Base-by-base conservation (phyloP, 345 rosid species). In the Citrus medica region DNA sequence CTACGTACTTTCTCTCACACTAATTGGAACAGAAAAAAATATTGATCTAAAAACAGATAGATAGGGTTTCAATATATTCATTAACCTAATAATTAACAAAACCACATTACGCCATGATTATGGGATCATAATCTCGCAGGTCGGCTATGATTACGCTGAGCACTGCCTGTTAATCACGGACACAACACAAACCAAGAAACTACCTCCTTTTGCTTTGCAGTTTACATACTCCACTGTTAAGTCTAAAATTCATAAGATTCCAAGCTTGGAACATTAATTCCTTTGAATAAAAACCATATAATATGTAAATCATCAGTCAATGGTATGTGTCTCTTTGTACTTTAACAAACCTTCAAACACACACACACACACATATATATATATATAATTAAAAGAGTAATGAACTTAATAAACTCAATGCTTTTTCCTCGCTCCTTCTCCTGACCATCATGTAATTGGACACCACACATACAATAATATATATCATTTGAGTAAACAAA, bases 91-190 rank as follows among this genome's bases (percentile, higher is more conserved):
- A 42, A 74, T 37, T 67, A 73, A 40, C 25, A 55, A 17, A 65
- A 17, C 40, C 42, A 32, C 71, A 81, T 84, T 82, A 82, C 82
- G 79, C 77, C 82, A 84, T 89, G 87, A 88, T 83, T 85, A 71
- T 74, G 90, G 91, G 91, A 87, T 89, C 86, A 85, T 81, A 86
- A 85, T 85, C 89, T 86, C 71, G 84, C 86, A 87, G 84, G 84
- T 85, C 89, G 87, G 95, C 97, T 89, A 83, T 85, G 88, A 90
- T 90, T 88, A 83, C 88, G 92, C 89, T 79, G 89, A 83, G 81
- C 76, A 53, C 61, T 85, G 93, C 87, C 90, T 81, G 82, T 81
- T 84, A 71, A 82, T 87, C 75, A 73, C 82, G 81, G 89, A 89
- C 95, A 91, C 80, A 82, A 58, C 85, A 87, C 83, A 87, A 82